Percentiles rank a stretch among this genome's conserved stretches.
phyloP scores from a whole-genome alignment of 2,329 filamentous ascomycete genomes.

The Lachnellula subtilissima region DNA sequence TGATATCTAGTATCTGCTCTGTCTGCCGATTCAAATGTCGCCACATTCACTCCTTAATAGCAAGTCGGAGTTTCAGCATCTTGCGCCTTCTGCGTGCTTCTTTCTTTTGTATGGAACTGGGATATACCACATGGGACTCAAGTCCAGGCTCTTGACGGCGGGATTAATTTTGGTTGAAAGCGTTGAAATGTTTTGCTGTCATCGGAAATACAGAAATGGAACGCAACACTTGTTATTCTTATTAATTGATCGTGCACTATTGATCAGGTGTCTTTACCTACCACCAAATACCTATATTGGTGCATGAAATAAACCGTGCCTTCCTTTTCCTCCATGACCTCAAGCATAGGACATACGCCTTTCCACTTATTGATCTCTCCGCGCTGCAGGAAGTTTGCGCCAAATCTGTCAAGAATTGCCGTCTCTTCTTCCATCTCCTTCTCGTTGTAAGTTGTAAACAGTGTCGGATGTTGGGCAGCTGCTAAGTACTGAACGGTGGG shows the following conservation, averaged over 20 bases:
- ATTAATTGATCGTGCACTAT: background rate
- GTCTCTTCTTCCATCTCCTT: constrained; percentile 16
- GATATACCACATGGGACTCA: background rate
- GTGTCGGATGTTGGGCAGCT: constrained; percentile 4
- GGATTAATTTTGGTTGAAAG: background rate
- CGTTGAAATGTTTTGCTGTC: background rate
- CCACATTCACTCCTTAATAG: too few relatives aligned
- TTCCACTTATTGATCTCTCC: constrained; percentile 18
- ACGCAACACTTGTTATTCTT: too few relatives aligned
- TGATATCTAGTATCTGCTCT: too few relatives aligned
- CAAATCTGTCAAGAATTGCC: constrained; percentile 2
- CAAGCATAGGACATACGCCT: constrained; percentile 11
- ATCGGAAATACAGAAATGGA: background rate
- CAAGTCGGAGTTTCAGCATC: too few relatives aligned
- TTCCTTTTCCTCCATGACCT: constrained; percentile 12
- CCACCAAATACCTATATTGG: constrained; percentile 18
- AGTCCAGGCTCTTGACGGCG: background rate
- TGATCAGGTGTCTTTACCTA: background rate
- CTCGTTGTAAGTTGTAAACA: constrained; percentile 19
- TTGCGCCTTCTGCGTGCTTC: background rate
- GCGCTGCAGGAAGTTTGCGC: constrained; percentile 6
- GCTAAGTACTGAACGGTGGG: constrained; percentile 12
- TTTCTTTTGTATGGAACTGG: background rate
- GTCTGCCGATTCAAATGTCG: too few relatives aligned
- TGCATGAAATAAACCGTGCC: constrained; percentile 9